A percentile compares a stretch with the other conserved stretches of the same genome.
These are phyloP conservation scores for Akanthomyces lecanii DNA, from an alignment of 2,329 filamentous ascomycete species.

Conservation along the genomic window DNA sequence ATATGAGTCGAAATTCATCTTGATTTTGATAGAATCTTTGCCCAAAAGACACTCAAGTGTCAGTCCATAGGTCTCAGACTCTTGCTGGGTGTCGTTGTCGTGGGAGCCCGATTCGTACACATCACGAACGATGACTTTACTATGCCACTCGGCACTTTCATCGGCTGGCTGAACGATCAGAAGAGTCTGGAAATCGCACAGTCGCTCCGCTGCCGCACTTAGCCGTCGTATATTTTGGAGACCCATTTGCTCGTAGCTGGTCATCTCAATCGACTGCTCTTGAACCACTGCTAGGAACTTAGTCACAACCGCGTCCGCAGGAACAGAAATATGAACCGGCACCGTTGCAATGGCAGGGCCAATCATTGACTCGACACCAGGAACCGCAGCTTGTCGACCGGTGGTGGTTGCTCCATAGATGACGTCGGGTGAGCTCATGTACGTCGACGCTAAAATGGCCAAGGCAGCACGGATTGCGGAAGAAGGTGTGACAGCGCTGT, in stretches of 20 bases:
- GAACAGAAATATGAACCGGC: constrained; percentile 14
- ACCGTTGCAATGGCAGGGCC: constrained; percentile 17
- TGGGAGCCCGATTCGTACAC: background rate
- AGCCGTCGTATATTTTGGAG: constrained; percentile 15
- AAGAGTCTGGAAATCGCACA: constrained; percentile 15
- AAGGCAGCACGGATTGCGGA: constrained; percentile 25
- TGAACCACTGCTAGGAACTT: constrained; percentile 5
- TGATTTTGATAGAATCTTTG: constrained; percentile 1
- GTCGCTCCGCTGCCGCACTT: background rate
- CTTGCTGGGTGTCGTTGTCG: background rate
- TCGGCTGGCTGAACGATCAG: constrained; percentile 15
- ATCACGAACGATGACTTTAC: constrained; percentile 1
- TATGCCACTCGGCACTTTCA: background rate
- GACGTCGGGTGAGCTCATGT: constrained; percentile 31
- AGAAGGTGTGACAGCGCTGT: constrained; percentile 20
- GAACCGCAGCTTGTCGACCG: constrained; percentile 25
- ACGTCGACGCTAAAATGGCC: constrained; percentile 33
- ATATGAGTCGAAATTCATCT: background rate
- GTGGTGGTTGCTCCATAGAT: constrained; percentile 26
- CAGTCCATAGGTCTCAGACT: constrained; percentile 9
- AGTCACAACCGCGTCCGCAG: constrained; percentile 7
- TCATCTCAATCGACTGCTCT: constrained; percentile 22
- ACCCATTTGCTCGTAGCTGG: constrained; percentile 13
- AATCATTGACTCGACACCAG: constrained; percentile 8
- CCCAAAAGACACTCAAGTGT: constrained; percentile 13